Conservation (phyloP, 805 yeast genomes). For the Kuraishia molischiana region DNA sequence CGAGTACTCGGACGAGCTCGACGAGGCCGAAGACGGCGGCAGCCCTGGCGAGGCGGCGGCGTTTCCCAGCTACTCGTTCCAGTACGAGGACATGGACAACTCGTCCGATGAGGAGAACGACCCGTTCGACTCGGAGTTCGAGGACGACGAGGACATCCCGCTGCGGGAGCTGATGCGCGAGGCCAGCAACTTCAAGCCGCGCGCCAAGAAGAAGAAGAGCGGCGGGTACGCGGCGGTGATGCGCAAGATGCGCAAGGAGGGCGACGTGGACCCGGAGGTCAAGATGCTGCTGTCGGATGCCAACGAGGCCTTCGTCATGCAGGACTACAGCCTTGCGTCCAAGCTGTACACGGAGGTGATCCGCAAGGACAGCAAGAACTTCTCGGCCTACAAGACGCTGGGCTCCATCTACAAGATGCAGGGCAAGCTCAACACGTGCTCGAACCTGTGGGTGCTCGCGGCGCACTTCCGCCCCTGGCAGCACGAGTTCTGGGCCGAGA, state of each 20-base stretch:
- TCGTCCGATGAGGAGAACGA: slow-evolving; percentile 14
- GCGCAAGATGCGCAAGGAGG: slow-evolving; percentile 27
- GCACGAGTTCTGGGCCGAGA: slow-evolving; percentile 66
- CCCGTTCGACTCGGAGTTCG: slow-evolving; percentile 5
- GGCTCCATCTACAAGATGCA: slow-evolving; percentile 74
- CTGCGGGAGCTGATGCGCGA: slow-evolving; percentile 58
- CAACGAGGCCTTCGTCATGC: slow-evolving; percentile 67
- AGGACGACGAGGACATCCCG: slow-evolving; percentile 31
- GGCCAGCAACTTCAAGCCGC: slow-evolving; percentile 54
- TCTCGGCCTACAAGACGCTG: slow-evolving; percentile 76
- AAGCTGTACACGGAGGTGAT: slow-evolving; percentile 59
- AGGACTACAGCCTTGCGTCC: slow-evolving; percentile 51
- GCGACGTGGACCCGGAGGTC: slow-evolving; percentile 65
- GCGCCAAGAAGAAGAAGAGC: slow-evolving; percentile 24
- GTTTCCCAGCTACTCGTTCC: slow-evolving; percentile 4
- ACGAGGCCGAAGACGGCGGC: slow-evolving; percentile 16
- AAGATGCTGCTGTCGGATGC: slow-evolving; percentile 58
- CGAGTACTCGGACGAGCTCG: slow-evolving; percentile 15
- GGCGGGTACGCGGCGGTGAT: slow-evolving; percentile 26
- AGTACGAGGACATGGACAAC: slow-evolving; percentile 5
- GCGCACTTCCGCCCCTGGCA: slow-evolving; percentile 73
- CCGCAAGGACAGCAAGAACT: slow-evolving; percentile 65
- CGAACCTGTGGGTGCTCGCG: slow-evolving; percentile 75
- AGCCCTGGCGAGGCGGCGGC: slow-evolving; percentile 5
- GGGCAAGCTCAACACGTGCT: slow-evolving; percentile 60